Base-by-base conservation (phyloP, 2,329 filamentous ascomycete species). In the Colletotrichum sp. region DNA sequence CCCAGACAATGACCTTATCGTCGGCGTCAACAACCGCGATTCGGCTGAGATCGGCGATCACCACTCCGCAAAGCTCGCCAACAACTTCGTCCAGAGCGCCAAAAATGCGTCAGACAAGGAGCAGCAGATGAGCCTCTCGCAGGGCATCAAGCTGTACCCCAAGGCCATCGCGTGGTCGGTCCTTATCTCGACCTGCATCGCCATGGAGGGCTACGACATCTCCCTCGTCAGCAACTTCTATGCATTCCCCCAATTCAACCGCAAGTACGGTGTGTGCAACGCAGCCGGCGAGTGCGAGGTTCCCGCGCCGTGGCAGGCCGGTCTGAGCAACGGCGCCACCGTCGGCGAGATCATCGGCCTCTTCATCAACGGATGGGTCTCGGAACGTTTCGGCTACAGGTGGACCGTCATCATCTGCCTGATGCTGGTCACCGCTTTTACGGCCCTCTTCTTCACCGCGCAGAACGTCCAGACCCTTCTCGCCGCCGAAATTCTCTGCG, bases 141-240 rank as follows among this genome's bases (percentile, higher is more conserved):
- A 98, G 86, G 95, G 95, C 77, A 89, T 98, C 83, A 92, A 89
- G 81, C 89, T 97, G 30, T 98, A 98, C 82, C 95, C 95, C 75
- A 96, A 98, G 87, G 96, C 96, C 26, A 93, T 98, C 72, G 90
- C 87, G 26, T 98, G 95, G 95, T 95, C 93, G 80, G 81, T 98
- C 67, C 87, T 98, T 75, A 96, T 98, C 84, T 96, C 94, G n/a
- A 96, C 95, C 0, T 96, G 94, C 83, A 97, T 98, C 81, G 92
- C 92, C 80, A 98, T 98, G 96, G 95, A 98, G 84, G 95, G 95
- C 39, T 98, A 96, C 86, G 95, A 98, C 82, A 89, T 97, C 75
- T 93, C 92, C 80, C 87, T 98, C 69, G 92, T 97, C 80, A 95
- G 93, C 87, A 96, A 96, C 85, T 95, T 97, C 82, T 96, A 90